A percentile compares a stretch with the other conserved stretches of the same genome.
Evolutionary conservation across 73 alveolate genomes (phyloP).

Genomic region (Paraurostyla sp.): DNA sequence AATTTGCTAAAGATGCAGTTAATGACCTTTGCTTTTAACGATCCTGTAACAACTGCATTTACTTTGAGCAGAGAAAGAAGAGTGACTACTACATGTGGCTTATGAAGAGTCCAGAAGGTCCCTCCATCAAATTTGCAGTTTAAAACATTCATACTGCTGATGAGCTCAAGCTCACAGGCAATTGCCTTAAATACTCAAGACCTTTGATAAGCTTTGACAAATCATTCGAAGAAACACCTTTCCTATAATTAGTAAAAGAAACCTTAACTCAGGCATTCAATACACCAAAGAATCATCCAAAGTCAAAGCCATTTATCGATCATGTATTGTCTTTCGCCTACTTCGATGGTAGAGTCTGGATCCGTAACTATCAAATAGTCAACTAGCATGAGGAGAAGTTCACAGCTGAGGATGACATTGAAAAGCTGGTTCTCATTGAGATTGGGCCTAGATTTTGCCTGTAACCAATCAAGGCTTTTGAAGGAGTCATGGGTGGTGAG

Average conservation of each 20-base stretch:
- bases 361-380: slow-evolving; percentile 94
- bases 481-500: slow-evolving; percentile 93
- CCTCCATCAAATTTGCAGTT: slow-evolving; percentile 93
- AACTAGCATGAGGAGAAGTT: slow-evolving; percentile 89
- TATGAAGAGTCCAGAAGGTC: slow-evolving; percentile 97
- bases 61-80: slow-evolving; percentile 93
- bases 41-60: slow-evolving; percentile 94
- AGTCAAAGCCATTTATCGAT: slow-evolving; percentile 98
- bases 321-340: slow-evolving; percentile 92
- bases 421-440: slow-evolving; percentile 91
- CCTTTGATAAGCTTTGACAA: slow-evolving; percentile 96
- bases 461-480: slow-evolving; percentile 90
- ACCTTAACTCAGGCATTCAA: slow-evolving; percentile 88
- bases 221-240: slow-evolving; percentile 80
- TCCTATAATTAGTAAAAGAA: slow-evolving; percentile 88
- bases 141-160: slow-evolving; percentile 92
- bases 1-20: slow-evolving; percentile 88
- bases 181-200: slow-evolving; percentile 96
- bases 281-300: slow-evolving; percentile 98
- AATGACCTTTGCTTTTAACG: slow-evolving; percentile 93
- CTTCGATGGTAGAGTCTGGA: slow-evolving; percentile 90
- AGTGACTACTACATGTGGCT: slow-evolving; percentile 95
- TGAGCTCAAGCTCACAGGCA: slow-evolving; percentile 97
- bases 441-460: slow-evolving; percentile 98
- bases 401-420: slow-evolving; percentile 89